These are phyloP conservation scores for Colletotrichum orchidophilum DNA, from an alignment of 2,329 filamentous ascomycete genomes.

Conservation along the genomic window DNA sequence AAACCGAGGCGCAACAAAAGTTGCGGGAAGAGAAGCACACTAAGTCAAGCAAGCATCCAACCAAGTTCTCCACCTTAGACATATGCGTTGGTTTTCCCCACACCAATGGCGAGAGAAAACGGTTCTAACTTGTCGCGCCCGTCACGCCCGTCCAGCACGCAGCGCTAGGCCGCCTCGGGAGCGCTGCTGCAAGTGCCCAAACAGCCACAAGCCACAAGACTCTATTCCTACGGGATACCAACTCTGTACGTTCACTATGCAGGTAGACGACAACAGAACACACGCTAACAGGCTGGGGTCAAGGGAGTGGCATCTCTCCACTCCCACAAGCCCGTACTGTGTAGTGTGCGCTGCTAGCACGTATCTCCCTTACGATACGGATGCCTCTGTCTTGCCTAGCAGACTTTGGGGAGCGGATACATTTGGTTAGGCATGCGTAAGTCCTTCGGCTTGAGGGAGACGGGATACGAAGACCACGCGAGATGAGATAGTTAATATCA, in stretches of 20 bases:
- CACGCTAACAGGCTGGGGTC: conserved; percentile 19
- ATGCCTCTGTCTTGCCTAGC: not conserved
- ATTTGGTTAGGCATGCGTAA: not conserved
- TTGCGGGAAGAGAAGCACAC: not conserved
- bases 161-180: conserved; percentile 17
- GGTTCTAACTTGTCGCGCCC: conserved; percentile 1
- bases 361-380: not conserved
- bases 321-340: conserved; percentile 5
- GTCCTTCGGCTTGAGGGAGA: not conserved
- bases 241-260: not conserved
- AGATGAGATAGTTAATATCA: conserved; percentile 15
- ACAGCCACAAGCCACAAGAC: conserved; percentile 2
- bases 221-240: not conserved
- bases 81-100: conserved; percentile 32
- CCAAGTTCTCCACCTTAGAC: conserved; percentile 19
- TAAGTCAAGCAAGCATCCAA: not conserved
- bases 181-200: conserved; percentile 19
- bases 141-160: not conserved
- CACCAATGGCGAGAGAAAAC: conserved; percentile 26
- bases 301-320: not conserved
- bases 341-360: not conserved
- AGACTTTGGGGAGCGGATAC: not conserved
- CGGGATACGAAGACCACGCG: not conserved
- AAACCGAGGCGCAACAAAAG: not conserved
- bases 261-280: conserved; percentile 11